These are phyloP conservation scores for Hypoxylon sp. DNA, from an alignment of 2,329 filamentous ascomycete genomes.

Conservation along the genomic window DNA sequence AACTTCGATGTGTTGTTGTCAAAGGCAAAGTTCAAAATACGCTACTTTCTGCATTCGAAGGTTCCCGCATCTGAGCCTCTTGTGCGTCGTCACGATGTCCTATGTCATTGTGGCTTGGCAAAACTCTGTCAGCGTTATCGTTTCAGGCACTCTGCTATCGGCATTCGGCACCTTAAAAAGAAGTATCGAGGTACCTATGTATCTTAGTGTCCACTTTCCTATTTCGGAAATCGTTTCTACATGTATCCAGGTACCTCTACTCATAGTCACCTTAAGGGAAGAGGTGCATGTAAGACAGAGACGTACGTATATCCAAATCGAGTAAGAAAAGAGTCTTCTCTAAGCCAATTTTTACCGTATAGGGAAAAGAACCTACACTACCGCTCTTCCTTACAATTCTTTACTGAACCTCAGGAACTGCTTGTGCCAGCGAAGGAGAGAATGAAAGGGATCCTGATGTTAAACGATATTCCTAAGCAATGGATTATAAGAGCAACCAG, in stretches of 20 bases:
- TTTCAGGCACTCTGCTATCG: conserved; percentile 10
- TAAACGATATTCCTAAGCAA: no score
- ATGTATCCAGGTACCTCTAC: neutral
- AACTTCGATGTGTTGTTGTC: conserved; percentile 5
- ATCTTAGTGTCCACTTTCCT: conserved; percentile 9
- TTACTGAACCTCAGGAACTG: neutral
- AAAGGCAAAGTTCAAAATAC: conserved; percentile 6
- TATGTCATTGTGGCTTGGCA: conserved; percentile 45
- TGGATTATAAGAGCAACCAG: neutral
- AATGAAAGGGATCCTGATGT: neutral
- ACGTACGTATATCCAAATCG: neutral
- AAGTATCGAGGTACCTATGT: conserved; percentile 3
- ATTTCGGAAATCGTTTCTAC: neutral
- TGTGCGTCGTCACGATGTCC: conserved; percentile 45
- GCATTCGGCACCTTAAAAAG: conserved; percentile 11
- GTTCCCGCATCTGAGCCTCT: conserved; percentile 41
- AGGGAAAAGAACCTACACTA: neutral
- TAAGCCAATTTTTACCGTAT: neutral
- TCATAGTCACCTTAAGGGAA: neutral
- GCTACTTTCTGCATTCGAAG: neutral
- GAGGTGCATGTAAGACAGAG: neutral
- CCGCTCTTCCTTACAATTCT: neutral
- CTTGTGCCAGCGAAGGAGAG: neutral
- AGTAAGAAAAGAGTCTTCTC: neutral
- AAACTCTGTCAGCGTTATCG: conserved; percentile 23